These are phyloP conservation scores for Xenosphaeropsis pyriputrescens DNA, from an alignment of 2,329 filamentous ascomycete genomes.

Conservation along the genomic window DNA sequence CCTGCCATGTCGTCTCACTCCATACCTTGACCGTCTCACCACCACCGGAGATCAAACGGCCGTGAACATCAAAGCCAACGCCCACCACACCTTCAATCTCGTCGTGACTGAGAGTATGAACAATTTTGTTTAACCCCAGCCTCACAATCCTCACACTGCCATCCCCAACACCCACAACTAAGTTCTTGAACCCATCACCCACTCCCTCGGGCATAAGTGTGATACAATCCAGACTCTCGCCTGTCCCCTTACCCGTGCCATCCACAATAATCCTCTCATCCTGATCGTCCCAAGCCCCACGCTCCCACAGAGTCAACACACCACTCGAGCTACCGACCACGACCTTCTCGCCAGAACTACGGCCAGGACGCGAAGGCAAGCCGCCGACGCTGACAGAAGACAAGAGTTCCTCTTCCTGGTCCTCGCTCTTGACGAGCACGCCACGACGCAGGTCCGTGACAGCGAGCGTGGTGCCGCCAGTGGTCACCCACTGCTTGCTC, in stretches of 20 bases:
- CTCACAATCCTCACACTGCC: constrained; percentile 67
- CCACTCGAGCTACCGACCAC: constrained; percentile 65
- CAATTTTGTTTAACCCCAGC: constrained; percentile 57
- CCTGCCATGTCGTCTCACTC: constrained; percentile 52
- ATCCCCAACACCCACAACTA: constrained; percentile 71
- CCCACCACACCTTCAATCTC: constrained; percentile 76
- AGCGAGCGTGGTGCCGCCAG: constrained; percentile 79
- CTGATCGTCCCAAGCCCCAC: constrained; percentile 88
- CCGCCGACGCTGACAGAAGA: constrained; percentile 67
- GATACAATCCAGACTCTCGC: constrained; percentile 71
- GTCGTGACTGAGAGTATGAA: constrained; percentile 55
- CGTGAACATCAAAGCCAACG: constrained; percentile 70
- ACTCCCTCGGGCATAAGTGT: constrained; percentile 56
- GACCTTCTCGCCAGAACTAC: constrained; percentile 59
- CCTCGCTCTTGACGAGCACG: constrained; percentile 77
- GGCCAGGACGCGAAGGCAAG: constrained; percentile 44
- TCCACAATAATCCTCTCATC: constrained; percentile 77
- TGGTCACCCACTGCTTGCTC: constrained; percentile 89
- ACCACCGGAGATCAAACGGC: constrained; percentile 80
- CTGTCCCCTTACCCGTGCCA: constrained; percentile 38
- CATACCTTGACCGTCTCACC: constrained; percentile 81
- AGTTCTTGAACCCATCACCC: constrained; percentile 52
- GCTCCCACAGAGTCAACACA: constrained; percentile 85
- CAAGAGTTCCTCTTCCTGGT: constrained; percentile 90
- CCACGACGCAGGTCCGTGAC: constrained; percentile 80